phyloP scores from a whole-genome alignment of 768 basidiomycete genomes.

The Podaxis mareebaensis region DNA sequence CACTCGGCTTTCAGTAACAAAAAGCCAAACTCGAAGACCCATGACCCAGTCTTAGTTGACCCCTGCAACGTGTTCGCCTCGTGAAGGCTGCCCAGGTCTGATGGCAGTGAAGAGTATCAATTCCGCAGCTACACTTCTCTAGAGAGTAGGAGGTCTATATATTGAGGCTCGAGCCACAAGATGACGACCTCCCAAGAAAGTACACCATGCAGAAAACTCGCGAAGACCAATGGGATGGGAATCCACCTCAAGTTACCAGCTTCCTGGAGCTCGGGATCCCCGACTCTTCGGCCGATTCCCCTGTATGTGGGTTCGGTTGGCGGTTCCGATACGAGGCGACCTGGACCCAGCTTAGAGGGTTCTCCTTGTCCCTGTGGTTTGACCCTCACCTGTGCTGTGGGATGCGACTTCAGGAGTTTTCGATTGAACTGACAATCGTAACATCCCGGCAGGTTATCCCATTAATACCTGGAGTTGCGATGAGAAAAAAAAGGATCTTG shows the following conservation, averaged over 20 bases:
- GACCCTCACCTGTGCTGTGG: neutral
- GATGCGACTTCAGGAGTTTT: neutral
- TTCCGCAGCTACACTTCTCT: too few relatives aligned
- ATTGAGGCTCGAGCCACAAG: too few relatives aligned
- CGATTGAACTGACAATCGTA: neutral
- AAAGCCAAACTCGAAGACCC: too few relatives aligned
- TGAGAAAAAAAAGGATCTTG: neutral
- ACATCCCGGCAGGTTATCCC: neutral
- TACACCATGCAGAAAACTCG: neutral
- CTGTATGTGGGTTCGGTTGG: slow-evolving; percentile 1
- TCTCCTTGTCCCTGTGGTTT: neutral
- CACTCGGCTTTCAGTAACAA: too few relatives aligned
- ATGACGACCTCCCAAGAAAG: neutral
- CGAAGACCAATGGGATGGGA: neutral
- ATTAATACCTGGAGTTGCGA: neutral
- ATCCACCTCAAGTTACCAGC: neutral
- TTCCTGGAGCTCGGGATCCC: neutral
- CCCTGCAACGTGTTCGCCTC: too few relatives aligned
- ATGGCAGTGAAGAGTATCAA: too few relatives aligned
- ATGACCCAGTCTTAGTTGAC: too few relatives aligned
- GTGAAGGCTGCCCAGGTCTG: too few relatives aligned
- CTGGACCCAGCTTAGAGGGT: neutral
- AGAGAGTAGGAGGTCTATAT: too few relatives aligned
- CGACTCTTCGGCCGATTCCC: neutral
- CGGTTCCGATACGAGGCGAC: neutral